phyloP scores from a whole-genome alignment of 257 asterid genomes.

The Scutellaria minor region DNA sequence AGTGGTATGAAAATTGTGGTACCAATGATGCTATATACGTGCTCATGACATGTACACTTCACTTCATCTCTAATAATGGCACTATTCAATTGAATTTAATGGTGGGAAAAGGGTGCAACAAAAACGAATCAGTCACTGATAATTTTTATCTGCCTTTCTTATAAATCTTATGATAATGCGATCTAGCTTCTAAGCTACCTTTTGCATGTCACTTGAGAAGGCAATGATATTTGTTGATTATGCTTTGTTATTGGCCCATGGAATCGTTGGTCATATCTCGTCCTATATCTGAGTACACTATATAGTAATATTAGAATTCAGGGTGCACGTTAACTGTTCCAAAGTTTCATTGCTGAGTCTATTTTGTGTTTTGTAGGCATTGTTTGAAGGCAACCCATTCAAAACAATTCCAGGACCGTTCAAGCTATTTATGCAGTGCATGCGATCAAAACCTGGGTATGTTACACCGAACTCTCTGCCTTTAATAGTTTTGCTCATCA shows the following conservation, averaged over 20 bases:
- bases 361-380: constrained; percentile 57
- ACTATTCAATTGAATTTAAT: background rate
- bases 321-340: background rate
- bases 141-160: background rate
- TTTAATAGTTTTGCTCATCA: background rate
- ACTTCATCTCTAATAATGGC: background rate
- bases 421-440: constrained; percentile 88
- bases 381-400: constrained; percentile 97
- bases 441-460: constrained; percentile 97
- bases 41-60: background rate
- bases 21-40: background rate
- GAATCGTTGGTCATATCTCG: constrained; percentile 9
- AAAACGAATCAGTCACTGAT: background rate
- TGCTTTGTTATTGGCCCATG: background rate
- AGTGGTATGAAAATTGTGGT: background rate
- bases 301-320: background rate
- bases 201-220: background rate
- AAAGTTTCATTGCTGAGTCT: background rate
- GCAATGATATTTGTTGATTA: background rate
- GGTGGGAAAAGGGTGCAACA: background rate
- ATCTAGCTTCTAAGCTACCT: background rate
- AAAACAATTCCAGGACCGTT: constrained; percentile 96
- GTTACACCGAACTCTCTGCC: constrained; percentile 15
- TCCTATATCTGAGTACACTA: background rate
- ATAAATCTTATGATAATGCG: background rate